Conservation (phyloP, 129 eudicot species). For the Silybum marianum region DNA sequence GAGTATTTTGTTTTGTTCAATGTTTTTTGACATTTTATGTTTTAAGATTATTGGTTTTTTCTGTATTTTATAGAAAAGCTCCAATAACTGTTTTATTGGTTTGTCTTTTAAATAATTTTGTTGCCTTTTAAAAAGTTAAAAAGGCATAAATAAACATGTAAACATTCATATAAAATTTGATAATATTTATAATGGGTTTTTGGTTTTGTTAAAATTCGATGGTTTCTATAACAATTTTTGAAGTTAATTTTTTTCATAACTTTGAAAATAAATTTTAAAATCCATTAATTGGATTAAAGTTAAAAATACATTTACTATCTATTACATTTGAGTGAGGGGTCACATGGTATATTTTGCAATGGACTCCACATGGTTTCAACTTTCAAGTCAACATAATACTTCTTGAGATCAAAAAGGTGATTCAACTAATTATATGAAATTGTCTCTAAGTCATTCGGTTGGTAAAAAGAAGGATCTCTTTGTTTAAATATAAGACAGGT, state of each 20-base stretch:
- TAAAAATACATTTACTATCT: not conserved
- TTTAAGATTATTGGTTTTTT: not conserved
- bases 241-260: not conserved
- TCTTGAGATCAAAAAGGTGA: not conserved
- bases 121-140: no score
- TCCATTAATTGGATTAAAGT: not conserved
- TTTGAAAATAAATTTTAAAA: not conserved
- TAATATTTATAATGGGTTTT: not conserved
- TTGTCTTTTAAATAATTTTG: not conserved
- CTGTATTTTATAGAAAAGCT: not conserved
- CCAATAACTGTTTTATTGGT: not conserved
- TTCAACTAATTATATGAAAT: not conserved
- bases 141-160: not conserved
- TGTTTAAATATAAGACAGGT: no score
- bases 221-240: not conserved
- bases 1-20: not conserved
- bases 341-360: not conserved
- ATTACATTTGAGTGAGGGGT: not conserved
- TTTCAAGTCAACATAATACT: not conserved
- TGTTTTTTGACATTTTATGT: not conserved
- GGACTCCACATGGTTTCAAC: conserved; percentile 6
- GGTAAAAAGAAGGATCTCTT: no score
- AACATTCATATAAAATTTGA: not conserved
- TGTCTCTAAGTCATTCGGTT: no score
- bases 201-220: not conserved